Base-by-base conservation (phyloP, 768 basidiomycete genomes). In the Rhodotorula toruloides region DNA sequence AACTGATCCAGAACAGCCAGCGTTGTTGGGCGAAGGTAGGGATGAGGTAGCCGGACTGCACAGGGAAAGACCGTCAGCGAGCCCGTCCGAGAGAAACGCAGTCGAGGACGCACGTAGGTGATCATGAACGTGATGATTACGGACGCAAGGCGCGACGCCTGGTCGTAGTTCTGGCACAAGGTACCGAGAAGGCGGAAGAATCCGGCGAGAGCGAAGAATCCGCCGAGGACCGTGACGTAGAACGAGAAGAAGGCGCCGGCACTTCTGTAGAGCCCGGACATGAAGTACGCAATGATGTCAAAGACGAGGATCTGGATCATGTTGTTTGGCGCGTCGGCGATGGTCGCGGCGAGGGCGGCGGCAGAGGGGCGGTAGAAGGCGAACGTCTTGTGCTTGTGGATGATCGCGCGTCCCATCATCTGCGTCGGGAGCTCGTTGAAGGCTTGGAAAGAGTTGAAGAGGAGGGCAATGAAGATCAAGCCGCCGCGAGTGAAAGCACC, bases 401-500 rank as follows among this genome's bases (percentile, higher is more conserved):
- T 74, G 73, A 81, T 87, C 0, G 88, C 86, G 10, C 90, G 84
- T 48, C 89, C 89, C 57, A 86, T 68, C 88, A 91, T 90, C 78
- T 88, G 86, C 36, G 81, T 78, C 3, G 72, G 77, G 70, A 58
- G 76, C 70, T 80, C 78, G 50, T 76, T 77, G 77, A 78, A 79
- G 1, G 87, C 87, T 72, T 88, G 85, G 58, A 89, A 79, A 74
- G 83, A 83, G 61, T 72, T 72, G 70, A 74, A 73, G 73, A 60
- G 74, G 19, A 63, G 61, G 2, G 61, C 78, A 59, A 80, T 74
- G 76, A 91, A 91, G 58, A 91, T 83, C n/a, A 89, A 84, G 77
- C 88, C 82, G 52, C 89, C 90, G 68, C 91, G 84, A 32, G 90
- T 91, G 79, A 96, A 96, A 0, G 87, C 89, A 39, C 91, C 91